phyloP scores from a whole-genome alignment of 495 filamentous ascomycete genomes.

The Neurospora discreta region DNA sequence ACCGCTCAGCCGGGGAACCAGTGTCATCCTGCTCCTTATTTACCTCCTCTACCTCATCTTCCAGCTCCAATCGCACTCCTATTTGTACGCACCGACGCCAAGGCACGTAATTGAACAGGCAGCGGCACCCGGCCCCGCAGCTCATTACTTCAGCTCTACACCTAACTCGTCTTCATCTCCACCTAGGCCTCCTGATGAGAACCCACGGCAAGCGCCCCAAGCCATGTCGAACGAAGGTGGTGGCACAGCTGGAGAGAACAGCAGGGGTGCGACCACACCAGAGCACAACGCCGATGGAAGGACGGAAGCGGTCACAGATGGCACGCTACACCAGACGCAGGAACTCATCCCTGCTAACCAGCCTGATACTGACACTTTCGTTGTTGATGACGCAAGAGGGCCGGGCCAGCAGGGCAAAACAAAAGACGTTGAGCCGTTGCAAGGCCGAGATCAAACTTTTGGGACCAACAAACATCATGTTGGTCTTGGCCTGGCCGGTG shows the following conservation, averaged over 20 bases:
- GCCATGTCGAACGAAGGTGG: neutral
- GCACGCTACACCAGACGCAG: neutral
- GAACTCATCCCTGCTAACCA: neutral
- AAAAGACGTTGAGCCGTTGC: neutral
- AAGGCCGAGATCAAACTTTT: neutral
- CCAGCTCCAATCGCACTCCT: conserved; percentile 81
- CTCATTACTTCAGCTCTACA: conserved; percentile 52
- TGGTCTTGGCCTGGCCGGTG: conserved; percentile 23
- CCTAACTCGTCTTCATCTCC: conserved; percentile 37
- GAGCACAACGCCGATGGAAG: neutral
- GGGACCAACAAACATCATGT: conserved; percentile 15
- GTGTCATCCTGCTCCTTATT: conserved; percentile 69
- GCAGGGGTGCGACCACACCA: neutral
- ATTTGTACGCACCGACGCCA: conserved; percentile 81
- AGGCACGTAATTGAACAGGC: conserved; percentile 83
- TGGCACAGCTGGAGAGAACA: neutral
- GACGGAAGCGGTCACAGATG: neutral
- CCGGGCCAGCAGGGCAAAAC: neutral
- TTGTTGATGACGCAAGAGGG: neutral
- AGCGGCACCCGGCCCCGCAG: conserved; percentile 66
- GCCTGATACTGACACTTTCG: neutral
- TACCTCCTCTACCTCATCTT: conserved; percentile 79
- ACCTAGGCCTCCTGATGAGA: conserved; percentile 40
- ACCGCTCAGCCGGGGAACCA: conserved; percentile 77
- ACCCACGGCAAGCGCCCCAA: neutral